phyloP scores from a whole-genome alignment of 768 basidiomycete genomes.

The Leccinum uliginosum region DNA sequence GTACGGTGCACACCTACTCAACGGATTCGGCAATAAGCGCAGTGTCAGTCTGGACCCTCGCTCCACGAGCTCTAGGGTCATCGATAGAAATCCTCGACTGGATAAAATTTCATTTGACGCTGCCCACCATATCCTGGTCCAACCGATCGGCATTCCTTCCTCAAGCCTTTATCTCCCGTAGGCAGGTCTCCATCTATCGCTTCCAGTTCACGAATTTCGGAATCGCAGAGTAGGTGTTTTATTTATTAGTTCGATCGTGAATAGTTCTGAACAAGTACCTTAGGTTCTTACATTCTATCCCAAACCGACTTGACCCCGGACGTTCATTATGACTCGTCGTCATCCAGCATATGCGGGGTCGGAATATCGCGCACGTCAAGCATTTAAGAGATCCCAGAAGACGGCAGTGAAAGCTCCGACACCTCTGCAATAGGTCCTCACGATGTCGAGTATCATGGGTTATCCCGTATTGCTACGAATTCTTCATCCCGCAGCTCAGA shows the following conservation, averaged over 20 bases:
- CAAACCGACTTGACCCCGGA: conserved; percentile 1
- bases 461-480: conserved; percentile 10
- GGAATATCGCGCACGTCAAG: conserved; percentile 39
- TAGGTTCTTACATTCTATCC: conserved; percentile 9
- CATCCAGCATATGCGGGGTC: conserved; percentile 4
- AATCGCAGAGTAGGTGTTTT: conserved; percentile 7
- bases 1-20: background rate
- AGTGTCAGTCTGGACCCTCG: conserved; percentile 11
- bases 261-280: background rate
- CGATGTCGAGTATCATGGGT: conserved; percentile 10
- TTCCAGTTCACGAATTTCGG: conserved; percentile 7
- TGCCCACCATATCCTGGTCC: conserved; percentile 31
- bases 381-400: conserved; percentile 38
- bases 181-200: conserved; percentile 8
- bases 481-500: conserved; percentile 14
- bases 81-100: background rate
- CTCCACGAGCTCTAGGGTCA: background rate
- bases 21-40: background rate
- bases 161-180: background rate
- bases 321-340: conserved; percentile 3
- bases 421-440: background rate
- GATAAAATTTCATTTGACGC: conserved; percentile 10
- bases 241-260: background rate
- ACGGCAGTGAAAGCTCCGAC: conserved; percentile 19
- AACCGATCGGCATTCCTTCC: background rate